Percentiles rank a stretch among this genome's conserved stretches.
phyloP scores from a whole-genome alignment of 768 basidiomycete genomes.

The Phylloporus arenicola region DNA sequence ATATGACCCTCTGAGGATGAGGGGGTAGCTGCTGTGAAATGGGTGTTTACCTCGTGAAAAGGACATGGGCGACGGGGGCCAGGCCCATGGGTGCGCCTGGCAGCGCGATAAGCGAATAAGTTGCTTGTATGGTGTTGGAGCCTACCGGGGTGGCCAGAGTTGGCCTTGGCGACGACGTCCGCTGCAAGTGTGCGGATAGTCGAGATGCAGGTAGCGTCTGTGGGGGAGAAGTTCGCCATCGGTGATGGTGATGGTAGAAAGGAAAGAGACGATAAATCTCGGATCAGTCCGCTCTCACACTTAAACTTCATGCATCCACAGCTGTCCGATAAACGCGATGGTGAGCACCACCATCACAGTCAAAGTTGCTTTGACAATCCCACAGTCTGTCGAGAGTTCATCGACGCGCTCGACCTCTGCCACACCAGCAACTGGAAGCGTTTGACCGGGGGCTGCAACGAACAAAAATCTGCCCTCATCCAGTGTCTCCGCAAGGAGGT shows the following conservation, averaged over 20 bases:
- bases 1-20: background rate
- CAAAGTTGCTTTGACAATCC: conserved; percentile 6
- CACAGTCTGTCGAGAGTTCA: conserved; percentile 69
- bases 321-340: conserved; percentile 59
- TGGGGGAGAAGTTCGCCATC: conserved; percentile 38
- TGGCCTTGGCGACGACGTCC: conserved; percentile 78
- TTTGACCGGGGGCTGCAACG: conserved; percentile 67
- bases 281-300: background rate
- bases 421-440: conserved; percentile 60
- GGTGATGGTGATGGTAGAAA: conserved; percentile 11
- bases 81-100: conserved; percentile 91
- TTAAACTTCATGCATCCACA: conserved; percentile 57
- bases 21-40: background rate
- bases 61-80: conserved; percentile 77
- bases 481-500: conserved; percentile 71
- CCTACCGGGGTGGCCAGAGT: conserved; percentile 89
- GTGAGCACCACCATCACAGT: conserved; percentile 27
- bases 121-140: background rate
- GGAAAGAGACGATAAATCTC: conserved; percentile 1
- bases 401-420: conserved; percentile 69
- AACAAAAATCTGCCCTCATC: conserved; percentile 61
- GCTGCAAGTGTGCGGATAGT: conserved; percentile 75
- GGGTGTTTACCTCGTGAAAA: conserved; percentile 62
- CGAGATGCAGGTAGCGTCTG: conserved; percentile 58
- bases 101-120: conserved; percentile 4